These are phyloP conservation scores for Blastomyces emzantsi DNA, from an alignment of 2,329 filamentous ascomycete species.

Conservation along the genomic window DNA sequence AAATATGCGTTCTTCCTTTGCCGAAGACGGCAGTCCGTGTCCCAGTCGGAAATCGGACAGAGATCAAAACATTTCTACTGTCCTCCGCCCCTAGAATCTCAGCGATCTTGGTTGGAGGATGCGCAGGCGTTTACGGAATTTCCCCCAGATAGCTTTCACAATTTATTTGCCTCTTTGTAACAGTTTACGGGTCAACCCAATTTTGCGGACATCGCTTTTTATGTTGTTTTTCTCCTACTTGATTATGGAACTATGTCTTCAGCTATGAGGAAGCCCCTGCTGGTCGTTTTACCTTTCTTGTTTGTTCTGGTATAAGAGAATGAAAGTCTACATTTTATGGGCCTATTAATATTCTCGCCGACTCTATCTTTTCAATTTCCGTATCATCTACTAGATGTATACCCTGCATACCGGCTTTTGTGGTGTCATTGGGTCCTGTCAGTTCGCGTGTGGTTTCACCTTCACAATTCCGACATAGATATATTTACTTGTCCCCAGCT, in stretches of 20 bases:
- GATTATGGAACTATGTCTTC: not conserved
- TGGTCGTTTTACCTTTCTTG: not conserved
- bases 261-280: not conserved
- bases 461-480: too few species aligned
- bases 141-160: not conserved
- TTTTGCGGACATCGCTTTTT: not conserved
- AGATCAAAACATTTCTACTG: not conserved
- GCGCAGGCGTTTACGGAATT: not conserved
- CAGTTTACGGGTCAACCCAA: not conserved
- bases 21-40: not conserved
- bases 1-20: not conserved
- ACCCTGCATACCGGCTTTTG: not conserved
- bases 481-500: too few species aligned
- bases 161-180: not conserved
- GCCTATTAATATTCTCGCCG: not conserved
- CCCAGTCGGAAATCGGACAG: not conserved
- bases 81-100: not conserved
- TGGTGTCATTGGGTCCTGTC: not conserved
- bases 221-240: not conserved
- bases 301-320: not conserved
- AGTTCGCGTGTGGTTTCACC: too few species aligned
- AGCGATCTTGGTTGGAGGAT: not conserved
- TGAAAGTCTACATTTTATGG: not conserved
- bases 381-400: not conserved
- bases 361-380: not conserved